Evolutionary conservation across 2,329 filamentous ascomycete species (phyloP).

Genomic region (Tolypocladium ophioglossoides): DNA sequence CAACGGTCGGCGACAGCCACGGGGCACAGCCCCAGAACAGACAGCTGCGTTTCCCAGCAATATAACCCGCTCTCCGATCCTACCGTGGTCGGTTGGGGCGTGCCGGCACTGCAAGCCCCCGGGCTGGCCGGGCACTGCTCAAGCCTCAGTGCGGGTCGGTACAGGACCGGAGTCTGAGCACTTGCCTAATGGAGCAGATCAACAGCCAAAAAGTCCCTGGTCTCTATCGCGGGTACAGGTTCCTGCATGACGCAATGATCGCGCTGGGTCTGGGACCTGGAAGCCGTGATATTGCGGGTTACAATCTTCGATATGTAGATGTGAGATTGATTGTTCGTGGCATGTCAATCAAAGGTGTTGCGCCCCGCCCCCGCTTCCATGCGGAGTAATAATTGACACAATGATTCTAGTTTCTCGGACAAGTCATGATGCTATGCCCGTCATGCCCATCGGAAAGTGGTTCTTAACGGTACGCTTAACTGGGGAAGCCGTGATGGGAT

Average conservation of each 20-base stretch:
- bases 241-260: background rate
- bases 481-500: too few relatives aligned
- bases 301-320: background rate
- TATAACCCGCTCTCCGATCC: background rate
- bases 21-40: too few relatives aligned
- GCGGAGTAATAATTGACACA: too few relatives aligned
- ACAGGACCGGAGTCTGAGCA: background rate
- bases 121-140: background rate
- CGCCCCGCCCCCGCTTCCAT: too few relatives aligned
- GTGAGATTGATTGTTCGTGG: too few relatives aligned
- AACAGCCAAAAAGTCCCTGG: background rate
- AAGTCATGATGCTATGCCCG: too few relatives aligned
- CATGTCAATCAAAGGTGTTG: too few relatives aligned
- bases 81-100: background rate
- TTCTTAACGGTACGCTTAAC: too few relatives aligned
- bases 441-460: too few relatives aligned
- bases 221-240: background rate
- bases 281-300: too few relatives aligned
- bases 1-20: background rate
- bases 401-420: too few relatives aligned
- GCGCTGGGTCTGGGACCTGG: background rate
- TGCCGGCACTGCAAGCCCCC: background rate
- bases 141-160: background rate
- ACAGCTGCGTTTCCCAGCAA: background rate
- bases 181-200: background rate